Evolutionary conservation across 1,284 basidiomycete species (phyloP), one percentile per base, ranked within the genome.

Genomic region (Sanghuangporus sanghuang): DNA sequence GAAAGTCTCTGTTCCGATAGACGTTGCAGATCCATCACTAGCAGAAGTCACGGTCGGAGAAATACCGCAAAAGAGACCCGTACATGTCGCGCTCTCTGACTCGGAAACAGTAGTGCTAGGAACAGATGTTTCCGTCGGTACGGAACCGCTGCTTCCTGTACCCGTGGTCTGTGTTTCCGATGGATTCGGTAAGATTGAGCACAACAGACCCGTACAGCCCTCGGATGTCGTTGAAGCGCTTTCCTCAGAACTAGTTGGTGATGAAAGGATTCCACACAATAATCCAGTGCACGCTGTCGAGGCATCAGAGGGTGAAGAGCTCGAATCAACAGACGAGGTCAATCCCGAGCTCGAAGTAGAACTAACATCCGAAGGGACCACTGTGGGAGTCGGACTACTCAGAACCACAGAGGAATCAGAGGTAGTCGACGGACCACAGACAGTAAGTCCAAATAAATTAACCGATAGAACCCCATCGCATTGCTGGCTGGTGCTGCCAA

Each of bases 301-400:
- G 21, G 55, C 40, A 35, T 53, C 18, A 36, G 12, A 36, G 6
- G 59, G n/a, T 38, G 48, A 54, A 39, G 59, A 39, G 23, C 49
- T 27, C 21, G 48, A 27, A 27, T 27, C 32, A 36, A 32, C 11
- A 9, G 59, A n/a, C 23, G 49, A 27, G 21, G 1, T 14, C 1
- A 50, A 53, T 5, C n/a, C 39, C 11, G 59, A 52, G 38, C 49
- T 54, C 1, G 49, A 14, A 16, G 16, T 3, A 38, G 59, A 42
- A 61, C 67, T 69, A 18, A 73, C 67, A 61, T 23, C 21, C 27
- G 49, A 52, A 9, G 71, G 66, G 9, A 36, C 69, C 60, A 12
- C 64, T 62, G 18, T 69, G 67, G 14, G 67, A 75, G 65, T 73
- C 76, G 78, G 1, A 75, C 72, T 42, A 78, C 71, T 35, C 72